Conservation (phyloP, 2,329 filamentous ascomycete genomes). For the Trichophyton rubrum region DNA sequence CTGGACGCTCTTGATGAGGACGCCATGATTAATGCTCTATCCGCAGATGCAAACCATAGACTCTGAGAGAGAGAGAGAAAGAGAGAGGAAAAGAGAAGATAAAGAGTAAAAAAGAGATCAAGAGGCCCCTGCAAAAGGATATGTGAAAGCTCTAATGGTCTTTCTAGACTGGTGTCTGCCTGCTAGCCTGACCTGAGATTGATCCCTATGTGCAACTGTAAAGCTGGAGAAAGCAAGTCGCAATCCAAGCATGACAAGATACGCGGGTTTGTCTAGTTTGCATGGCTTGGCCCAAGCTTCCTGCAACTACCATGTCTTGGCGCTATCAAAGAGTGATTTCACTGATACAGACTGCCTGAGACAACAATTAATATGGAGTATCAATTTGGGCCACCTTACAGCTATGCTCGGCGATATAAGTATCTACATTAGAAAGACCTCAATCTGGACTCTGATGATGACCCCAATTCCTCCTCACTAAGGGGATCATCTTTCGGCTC, state of each 20-base stretch:
- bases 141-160: not conserved
- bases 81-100: not conserved
- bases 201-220: not conserved
- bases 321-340: not conserved
- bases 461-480: not conserved
- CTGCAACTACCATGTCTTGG: not conserved
- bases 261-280: not conserved
- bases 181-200: not conserved
- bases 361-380: not conserved
- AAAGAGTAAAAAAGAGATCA: not conserved
- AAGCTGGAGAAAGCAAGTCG: not conserved
- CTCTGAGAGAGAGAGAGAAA: not conserved
- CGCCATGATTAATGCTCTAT: constrained; percentile 5
- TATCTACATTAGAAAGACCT: constrained; percentile 6
- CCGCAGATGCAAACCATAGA: not conserved
- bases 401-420: not conserved
- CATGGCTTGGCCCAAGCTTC: not conserved
- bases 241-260: not conserved
- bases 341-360: not conserved
- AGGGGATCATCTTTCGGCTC: constrained; percentile 1
- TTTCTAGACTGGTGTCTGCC: not conserved
- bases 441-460: not conserved
- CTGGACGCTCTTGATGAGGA: constrained; percentile 34
- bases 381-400: not conserved
- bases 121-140: not conserved